Conservation (phyloP, 2,329 filamentous ascomycete species). For the Alternaria incomplexa region DNA sequence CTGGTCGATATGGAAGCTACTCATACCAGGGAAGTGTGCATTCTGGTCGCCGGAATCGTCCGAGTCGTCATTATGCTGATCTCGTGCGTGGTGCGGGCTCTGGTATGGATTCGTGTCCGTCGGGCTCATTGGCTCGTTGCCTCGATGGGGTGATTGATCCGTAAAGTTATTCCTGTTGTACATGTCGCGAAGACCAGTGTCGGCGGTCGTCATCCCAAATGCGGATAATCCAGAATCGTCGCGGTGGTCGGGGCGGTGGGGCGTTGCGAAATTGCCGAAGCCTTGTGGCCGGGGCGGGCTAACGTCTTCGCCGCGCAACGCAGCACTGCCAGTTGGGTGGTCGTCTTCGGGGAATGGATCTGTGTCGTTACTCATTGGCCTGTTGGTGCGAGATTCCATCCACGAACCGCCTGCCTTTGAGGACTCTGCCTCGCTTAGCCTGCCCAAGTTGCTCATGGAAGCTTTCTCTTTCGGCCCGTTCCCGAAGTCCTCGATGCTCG, state of each 20-base stretch:
- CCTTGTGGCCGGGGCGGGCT: slow-evolving; percentile 59
- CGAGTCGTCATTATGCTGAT: slow-evolving; percentile 66
- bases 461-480: slow-evolving; percentile 61
- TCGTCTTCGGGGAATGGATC: slow-evolving; percentile 76
- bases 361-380: slow-evolving; percentile 66
- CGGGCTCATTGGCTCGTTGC: slow-evolving; percentile 81
- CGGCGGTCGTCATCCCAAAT: slow-evolving; percentile 66
- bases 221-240: slow-evolving; percentile 66
- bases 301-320: slow-evolving; percentile 76
- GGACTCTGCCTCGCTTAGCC: slow-evolving; percentile 59
- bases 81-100: slow-evolving; percentile 79
- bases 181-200: slow-evolving; percentile 63
- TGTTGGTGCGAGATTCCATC: slow-evolving; percentile 56
- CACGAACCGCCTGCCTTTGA: slow-evolving; percentile 58
- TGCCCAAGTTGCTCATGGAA: slow-evolving; percentile 59
- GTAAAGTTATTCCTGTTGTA: slow-evolving; percentile 64
- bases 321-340: slow-evolving; percentile 69
- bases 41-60: slow-evolving; percentile 62
- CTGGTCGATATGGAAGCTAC: slow-evolving; percentile 59
- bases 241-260: slow-evolving; percentile 57
- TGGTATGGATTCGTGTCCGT: slow-evolving; percentile 96
- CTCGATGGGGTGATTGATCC: slow-evolving; percentile 60
- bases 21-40: slow-evolving; percentile 58
- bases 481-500: slow-evolving; percentile 69
- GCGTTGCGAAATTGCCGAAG: slow-evolving; percentile 51